A percentile compares a stretch with the other conserved stretches of the same genome.
phyloP scores from a whole-genome alignment of 495 filamentous ascomycete genomes.

The Tuber aestivum region DNA sequence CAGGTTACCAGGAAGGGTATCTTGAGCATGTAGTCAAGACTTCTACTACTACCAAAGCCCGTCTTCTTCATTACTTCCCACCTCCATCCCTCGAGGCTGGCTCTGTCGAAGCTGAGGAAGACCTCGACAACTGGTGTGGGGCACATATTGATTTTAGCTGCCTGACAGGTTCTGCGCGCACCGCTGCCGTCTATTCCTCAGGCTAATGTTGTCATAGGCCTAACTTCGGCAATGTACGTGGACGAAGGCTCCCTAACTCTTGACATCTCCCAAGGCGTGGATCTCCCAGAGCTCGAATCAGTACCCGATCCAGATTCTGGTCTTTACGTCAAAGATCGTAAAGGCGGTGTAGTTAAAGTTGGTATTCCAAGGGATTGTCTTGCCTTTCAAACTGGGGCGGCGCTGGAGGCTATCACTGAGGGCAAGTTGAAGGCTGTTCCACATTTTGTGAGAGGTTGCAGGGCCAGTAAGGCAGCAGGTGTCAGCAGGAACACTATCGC shows the following conservation, averaged over 20 bases:
- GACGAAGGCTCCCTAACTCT: constrained; percentile 61
- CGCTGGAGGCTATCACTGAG: constrained; percentile 77
- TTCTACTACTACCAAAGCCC: constrained; percentile 82
- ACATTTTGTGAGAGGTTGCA: constrained; percentile 81
- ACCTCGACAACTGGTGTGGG: constrained; percentile 90
- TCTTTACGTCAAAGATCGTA: constrained; percentile 83
- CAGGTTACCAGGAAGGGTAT: constrained; percentile 67
- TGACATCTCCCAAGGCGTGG: constrained; percentile 28
- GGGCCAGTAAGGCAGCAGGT: constrained; percentile 44
- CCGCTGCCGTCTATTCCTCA: neutral
- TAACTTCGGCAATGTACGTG: constrained; percentile 94
- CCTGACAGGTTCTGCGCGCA: constrained; percentile 44
- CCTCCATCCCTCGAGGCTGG: constrained; percentile 43
- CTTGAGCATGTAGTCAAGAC: constrained; percentile 79
- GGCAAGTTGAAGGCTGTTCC: constrained; percentile 91
- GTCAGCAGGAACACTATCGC: constrained; percentile 84
- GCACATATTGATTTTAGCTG: constrained; percentile 93
- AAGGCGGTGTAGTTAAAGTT: constrained; percentile 71
- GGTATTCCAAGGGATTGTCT: constrained; percentile 84
- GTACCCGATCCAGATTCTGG: constrained; percentile 80
- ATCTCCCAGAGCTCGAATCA: constrained; percentile 60
- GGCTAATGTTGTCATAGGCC: constrained; percentile 57
- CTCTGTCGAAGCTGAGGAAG: constrained; percentile 44
- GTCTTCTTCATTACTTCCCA: constrained; percentile 91
- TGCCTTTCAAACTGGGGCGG: constrained; percentile 93